Evolutionary conservation across 257 asterid species (phyloP).

Genomic region (Handroanthus guayacan): DNA sequence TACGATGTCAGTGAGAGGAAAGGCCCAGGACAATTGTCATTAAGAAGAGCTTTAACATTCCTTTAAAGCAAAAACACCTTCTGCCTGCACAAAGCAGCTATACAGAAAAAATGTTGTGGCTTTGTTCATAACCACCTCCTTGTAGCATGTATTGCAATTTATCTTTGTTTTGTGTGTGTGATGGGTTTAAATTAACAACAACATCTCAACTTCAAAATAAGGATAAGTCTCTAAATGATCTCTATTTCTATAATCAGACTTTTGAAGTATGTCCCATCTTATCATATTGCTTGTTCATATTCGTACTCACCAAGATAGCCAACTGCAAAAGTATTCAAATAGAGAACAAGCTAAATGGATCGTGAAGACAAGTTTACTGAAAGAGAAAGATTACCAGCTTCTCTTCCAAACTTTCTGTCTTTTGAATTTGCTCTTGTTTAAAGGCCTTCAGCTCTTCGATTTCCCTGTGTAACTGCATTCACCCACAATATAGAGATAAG

Average conservation of each 20-base stretch:
- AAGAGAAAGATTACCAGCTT: conserved; percentile 63
- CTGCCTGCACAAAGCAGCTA: too few relatives aligned
- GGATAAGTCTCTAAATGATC: too few relatives aligned
- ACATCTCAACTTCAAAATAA: too few relatives aligned
- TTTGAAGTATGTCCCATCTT: too few relatives aligned
- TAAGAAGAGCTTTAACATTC: neutral
- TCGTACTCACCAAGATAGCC: conserved; percentile 5
- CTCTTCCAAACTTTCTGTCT: conserved; percentile 52
- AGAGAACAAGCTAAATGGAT: conserved; percentile 10
- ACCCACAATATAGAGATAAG: conserved; percentile 32
- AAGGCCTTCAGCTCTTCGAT: conserved; percentile 59
- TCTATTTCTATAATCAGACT: too few relatives aligned
- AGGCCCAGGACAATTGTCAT: neutral
- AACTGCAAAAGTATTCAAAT: conserved; percentile 18
- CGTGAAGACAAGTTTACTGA: conserved; percentile 19
- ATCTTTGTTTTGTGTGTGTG: too few relatives aligned
- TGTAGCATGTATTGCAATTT: too few relatives aligned
- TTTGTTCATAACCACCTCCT: too few relatives aligned
- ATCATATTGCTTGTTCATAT: too few relatives aligned
- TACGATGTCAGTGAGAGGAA: neutral
- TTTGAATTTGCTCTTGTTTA: conserved; percentile 55
- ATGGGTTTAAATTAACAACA: too few relatives aligned
- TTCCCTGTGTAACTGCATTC: conserved; percentile 62
- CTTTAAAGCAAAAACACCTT: too few relatives aligned
- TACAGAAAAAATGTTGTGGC: too few relatives aligned